Conservation (phyloP, 345 rosid species). For the Corchorus olitorius region DNA sequence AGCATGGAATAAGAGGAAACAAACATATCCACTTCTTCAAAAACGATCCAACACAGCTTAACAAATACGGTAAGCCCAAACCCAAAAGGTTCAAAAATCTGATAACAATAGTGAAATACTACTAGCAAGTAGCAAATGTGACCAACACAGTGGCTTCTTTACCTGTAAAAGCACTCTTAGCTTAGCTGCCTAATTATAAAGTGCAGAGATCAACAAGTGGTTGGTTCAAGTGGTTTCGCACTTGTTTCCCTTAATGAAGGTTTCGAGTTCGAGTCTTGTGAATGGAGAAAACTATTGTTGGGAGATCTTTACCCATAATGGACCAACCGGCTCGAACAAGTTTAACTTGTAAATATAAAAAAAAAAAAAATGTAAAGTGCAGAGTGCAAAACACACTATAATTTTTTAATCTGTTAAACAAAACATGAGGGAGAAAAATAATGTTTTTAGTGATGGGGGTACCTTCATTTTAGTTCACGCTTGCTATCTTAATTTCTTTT, state of each 20-base stretch:
- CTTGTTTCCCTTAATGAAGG: no score
- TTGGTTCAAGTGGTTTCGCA: no score
- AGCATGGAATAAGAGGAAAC: neutral
- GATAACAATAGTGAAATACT: neutral
- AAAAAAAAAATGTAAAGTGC: no score
- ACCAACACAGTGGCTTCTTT: neutral
- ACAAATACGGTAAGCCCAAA: neutral
- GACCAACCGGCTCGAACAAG: no score
- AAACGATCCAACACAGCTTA: neutral
- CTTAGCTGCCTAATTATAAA: no score
- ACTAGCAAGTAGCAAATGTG: neutral
- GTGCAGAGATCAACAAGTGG: no score
- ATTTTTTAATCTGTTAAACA: neutral
- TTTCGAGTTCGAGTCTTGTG: no score
- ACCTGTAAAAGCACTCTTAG: neutral
- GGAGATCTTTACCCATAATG: no score
- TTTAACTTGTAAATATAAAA: no score
- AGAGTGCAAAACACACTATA: neutral
- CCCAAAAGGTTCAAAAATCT: neutral
- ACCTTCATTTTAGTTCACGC: neutral
- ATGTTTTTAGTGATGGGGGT: neutral
- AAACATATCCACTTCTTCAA: neutral
- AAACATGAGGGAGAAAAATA: no score
- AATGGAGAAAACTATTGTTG: no score
- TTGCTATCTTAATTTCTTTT: neutral